These are phyloP conservation scores for Sporothrix euskadiensis DNA, from an alignment of 2,329 filamentous ascomycete genomes.

Conservation along the genomic window DNA sequence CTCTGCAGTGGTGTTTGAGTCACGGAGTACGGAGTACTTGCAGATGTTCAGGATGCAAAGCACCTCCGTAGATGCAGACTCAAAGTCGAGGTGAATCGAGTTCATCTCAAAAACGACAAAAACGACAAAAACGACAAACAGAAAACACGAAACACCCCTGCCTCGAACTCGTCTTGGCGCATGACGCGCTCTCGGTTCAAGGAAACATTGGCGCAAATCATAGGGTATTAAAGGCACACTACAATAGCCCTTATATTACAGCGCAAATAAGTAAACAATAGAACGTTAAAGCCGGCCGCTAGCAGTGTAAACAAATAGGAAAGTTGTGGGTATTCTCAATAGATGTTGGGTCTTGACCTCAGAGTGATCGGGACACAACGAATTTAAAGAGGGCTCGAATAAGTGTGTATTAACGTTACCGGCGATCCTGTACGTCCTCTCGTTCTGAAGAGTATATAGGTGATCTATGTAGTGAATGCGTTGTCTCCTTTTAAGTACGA, in stretches of 20 bases:
- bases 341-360: no score
- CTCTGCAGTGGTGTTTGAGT: neutral
- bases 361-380: no score
- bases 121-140: neutral
- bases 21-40: neutral
- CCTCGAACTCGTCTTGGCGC: neutral
- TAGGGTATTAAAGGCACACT: slow-evolving; percentile 1
- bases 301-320: neutral
- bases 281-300: neutral
- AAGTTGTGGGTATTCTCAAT: no score
- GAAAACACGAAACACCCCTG: slow-evolving; percentile 4
- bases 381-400: no score
- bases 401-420: no score
- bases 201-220: slow-evolving; percentile 2
- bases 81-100: neutral
- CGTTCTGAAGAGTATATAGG: no score
- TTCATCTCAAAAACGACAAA: neutral
- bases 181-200: slow-evolving; percentile 7
- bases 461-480: no score
- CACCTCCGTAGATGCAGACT: neutral
- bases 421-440: no score
- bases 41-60: neutral
- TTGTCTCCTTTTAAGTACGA: no score
- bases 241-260: neutral
- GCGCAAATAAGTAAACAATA: slow-evolving; percentile 19